phyloP scores from a whole-genome alignment of 805 yeast genomes.

The Ogataea populi-albae region DNA sequence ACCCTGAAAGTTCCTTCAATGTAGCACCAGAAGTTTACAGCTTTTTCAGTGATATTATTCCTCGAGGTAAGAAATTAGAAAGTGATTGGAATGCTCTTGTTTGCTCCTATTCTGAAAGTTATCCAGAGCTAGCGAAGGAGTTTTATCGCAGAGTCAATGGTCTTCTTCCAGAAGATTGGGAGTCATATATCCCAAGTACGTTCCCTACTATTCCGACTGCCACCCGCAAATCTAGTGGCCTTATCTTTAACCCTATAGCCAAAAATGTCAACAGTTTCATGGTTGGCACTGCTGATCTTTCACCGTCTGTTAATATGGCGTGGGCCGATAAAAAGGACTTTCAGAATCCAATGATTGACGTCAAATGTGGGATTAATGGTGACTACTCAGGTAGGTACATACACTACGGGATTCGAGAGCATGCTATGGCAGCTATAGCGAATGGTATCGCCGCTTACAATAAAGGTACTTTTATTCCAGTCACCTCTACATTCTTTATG shows the following conservation, averaged over 20 bases:
- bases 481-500: conserved; percentile 64
- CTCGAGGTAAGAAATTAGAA: conserved; percentile 64
- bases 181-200: conserved; percentile 70
- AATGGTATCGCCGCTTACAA: conserved; percentile 93
- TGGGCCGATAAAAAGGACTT: conserved; percentile 80
- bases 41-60: conserved; percentile 54
- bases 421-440: conserved; percentile 97
- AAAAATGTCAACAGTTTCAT: conserved; percentile 58
- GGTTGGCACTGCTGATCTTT: conserved; percentile 98
- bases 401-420: conserved; percentile 98
- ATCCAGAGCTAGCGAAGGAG: conserved; percentile 77
- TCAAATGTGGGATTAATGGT: conserved; percentile 54
- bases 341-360: conserved; percentile 71
- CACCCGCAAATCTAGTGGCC: conserved; percentile 90
- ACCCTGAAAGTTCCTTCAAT: conserved; percentile 73
- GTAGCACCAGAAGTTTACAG: conserved; percentile 84
- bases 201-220: conserved; percentile 84
- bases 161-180: conserved; percentile 84
- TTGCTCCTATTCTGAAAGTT: conserved; percentile 56
- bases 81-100: conserved; percentile 68
- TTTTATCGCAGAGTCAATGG: conserved; percentile 70
- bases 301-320: conserved; percentile 88
- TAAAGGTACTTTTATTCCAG: conserved; percentile 79
- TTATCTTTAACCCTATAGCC: conserved; percentile 64
- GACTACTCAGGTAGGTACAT: conserved; percentile 87